A percentile compares a stretch with the other conserved stretches of the same genome.
Evolutionary conservation across 164 flowering plant genomes (phyloP).

Genomic region (Taxillus chinensis): DNA sequence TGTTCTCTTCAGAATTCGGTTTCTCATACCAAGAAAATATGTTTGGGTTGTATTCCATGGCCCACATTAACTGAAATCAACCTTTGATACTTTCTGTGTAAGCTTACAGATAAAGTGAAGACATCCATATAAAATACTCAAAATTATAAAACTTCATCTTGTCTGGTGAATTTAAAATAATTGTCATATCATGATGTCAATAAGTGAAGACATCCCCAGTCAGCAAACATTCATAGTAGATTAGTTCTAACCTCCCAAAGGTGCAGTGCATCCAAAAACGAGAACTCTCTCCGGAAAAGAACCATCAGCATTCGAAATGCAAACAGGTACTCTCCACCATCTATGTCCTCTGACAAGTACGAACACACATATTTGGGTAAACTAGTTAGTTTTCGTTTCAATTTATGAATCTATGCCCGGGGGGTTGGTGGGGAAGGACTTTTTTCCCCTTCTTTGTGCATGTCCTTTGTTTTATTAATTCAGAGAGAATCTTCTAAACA

Average conservation of each 20-base stretch:
- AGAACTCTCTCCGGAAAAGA: slow-evolving; percentile 83
- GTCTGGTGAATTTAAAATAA: not conserved
- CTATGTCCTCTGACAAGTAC: slow-evolving; percentile 59
- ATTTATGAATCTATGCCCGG: not conserved
- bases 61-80: slow-evolving; percentile 85
- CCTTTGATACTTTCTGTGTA: slow-evolving; percentile 9
- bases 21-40: slow-evolving; percentile 52
- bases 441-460: no score
- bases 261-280: slow-evolving; percentile 71
- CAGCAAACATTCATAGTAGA: not conserved
- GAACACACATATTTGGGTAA: not conserved
- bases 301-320: slow-evolving; percentile 96
- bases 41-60: slow-evolving; percentile 93
- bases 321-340: slow-evolving; percentile 88
- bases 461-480: no score
- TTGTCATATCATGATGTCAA: not conserved
- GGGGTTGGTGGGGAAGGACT: not conserved
- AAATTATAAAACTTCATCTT: no score
- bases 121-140: not conserved
- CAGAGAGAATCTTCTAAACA: no score
- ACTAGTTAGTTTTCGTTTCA: not conserved
- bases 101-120: not conserved
- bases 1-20: slow-evolving; percentile 9
- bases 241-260: slow-evolving; percentile 79
- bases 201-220: not conserved